These are phyloP conservation scores for Apiospora rasikravindrae DNA, from an alignment of 2,329 filamentous ascomycete genomes.

Conservation along the genomic window DNA sequence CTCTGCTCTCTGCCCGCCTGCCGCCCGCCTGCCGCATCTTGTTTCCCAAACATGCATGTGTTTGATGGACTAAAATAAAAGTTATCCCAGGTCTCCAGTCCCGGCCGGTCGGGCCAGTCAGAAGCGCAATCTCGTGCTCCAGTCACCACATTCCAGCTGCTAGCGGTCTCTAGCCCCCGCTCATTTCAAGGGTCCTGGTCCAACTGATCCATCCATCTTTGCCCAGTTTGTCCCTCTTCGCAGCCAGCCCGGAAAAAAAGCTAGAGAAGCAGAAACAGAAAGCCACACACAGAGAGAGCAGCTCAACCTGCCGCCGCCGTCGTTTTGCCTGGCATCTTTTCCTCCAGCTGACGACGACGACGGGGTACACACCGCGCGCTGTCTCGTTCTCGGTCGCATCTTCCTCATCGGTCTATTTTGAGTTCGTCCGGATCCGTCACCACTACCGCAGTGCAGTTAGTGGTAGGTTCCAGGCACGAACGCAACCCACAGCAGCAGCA, in stretches of 20 bases:
- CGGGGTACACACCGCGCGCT: not conserved
- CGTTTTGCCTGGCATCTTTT: constrained; percentile 2
- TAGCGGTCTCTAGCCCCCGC: constrained; percentile 5
- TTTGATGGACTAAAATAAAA: constrained; percentile 14
- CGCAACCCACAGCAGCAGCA: constrained; percentile 7
- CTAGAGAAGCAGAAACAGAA: not conserved
- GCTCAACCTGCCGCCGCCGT: not conserved
- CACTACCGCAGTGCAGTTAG: not conserved
- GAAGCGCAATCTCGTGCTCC: not conserved
- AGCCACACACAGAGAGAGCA: not conserved
- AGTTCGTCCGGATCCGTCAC: constrained; percentile 4
- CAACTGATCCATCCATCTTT: constrained; percentile 3
- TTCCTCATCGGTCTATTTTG: not conserved
- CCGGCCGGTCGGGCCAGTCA: not conserved
- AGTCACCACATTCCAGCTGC: constrained; percentile 4
- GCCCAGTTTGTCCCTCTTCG: not conserved
- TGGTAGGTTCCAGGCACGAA: not conserved
- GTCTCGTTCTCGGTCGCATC: not conserved
- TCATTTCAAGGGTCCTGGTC: constrained; percentile 14
- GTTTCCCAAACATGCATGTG: not conserved
- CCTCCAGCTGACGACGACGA: not conserved
- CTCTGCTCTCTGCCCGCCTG: not conserved
- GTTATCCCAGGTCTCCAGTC: not conserved
- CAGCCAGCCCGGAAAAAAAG: not conserved
- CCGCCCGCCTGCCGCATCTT: not conserved